phyloP scores from a whole-genome alignment of 2,329 filamentous ascomycete genomes.

The Exophiala sp. region DNA sequence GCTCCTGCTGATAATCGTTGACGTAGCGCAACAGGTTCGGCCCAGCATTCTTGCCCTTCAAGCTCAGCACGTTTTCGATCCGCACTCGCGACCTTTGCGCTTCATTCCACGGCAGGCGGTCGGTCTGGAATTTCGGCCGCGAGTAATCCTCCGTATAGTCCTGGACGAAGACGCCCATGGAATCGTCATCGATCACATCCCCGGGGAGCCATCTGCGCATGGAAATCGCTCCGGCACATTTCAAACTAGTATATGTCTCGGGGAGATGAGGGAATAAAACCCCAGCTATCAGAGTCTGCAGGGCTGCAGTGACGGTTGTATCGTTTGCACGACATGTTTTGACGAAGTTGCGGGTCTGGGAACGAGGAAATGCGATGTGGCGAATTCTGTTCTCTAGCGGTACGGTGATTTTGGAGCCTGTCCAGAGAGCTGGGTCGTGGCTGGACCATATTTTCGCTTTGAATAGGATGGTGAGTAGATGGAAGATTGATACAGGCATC shows the following conservation, averaged over 20 bases:
- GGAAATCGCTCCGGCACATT: constrained; percentile 36
- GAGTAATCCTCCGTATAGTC: constrained; percentile 33
- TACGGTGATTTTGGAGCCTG: constrained; percentile 33
- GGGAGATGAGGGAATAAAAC: constrained; percentile 35
- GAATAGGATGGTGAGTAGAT: constrained; percentile 36
- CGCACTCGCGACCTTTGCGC: constrained; percentile 32
- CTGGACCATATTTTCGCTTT: constrained; percentile 25
- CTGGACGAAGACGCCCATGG: constrained; percentile 37
- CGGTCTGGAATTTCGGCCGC: constrained; percentile 22
- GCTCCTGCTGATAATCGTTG: constrained; percentile 35
- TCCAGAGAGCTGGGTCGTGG: constrained; percentile 35
- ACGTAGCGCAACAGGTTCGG: constrained; percentile 40
- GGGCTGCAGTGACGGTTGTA: constrained; percentile 39
- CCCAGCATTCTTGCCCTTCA: constrained; percentile 33
- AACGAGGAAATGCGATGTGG: constrained; percentile 29
- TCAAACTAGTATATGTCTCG: constrained; percentile 31
- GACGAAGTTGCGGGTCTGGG: constrained; percentile 31
- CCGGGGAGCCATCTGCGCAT: constrained; percentile 36
- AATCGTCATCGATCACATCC: constrained; percentile 34
- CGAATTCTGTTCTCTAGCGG: constrained; percentile 23
- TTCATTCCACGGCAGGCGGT: constrained; percentile 32
- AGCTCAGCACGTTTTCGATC: constrained; percentile 30
- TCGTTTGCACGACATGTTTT: constrained; percentile 34
- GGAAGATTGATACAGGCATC: constrained; percentile 5
- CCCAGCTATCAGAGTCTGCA: constrained; percentile 38